These are phyloP conservation scores for Erodium trifolium DNA, from an alignment of 441 rosid species.

Conservation along the genomic window DNA sequence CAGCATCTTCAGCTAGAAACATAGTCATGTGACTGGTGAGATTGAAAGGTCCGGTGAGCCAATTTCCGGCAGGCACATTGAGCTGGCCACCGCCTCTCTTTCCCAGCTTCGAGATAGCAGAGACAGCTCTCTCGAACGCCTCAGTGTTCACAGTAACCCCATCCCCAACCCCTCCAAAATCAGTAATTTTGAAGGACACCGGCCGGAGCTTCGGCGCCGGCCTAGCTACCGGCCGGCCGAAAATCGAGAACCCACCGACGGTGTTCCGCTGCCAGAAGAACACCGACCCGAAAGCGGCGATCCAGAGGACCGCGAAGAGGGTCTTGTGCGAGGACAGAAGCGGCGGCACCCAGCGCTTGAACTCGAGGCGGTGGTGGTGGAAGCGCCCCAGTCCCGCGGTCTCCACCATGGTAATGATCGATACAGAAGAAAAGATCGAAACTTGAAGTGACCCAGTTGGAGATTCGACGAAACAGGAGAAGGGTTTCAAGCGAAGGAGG, in stretches of 20 bases:
- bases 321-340: conserved; percentile 61
- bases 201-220: conserved; percentile 54
- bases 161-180: conserved; percentile 88
- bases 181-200: conserved; percentile 62
- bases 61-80: conserved; percentile 76
- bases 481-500: too few species aligned
- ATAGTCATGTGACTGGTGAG: conserved; percentile 88
- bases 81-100: conserved; percentile 79
- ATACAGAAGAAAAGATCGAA: too few species aligned
- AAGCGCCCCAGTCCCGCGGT: conserved; percentile 32
- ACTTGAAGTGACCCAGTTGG: too few species aligned
- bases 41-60: conserved; percentile 97
- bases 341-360: conserved; percentile 49
- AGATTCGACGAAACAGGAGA: too few species aligned
- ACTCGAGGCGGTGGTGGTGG: conserved; percentile 31
- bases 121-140: conserved; percentile 82
- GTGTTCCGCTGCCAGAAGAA: conserved; percentile 67
- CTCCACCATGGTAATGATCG: conserved; percentile 51
- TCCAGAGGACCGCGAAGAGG: conserved; percentile 67
- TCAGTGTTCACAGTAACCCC: conserved; percentile 69
- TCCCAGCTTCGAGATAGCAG: conserved; percentile 63
- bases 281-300: conserved; percentile 66
- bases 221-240: conserved; percentile 33
- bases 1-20: conserved; percentile 78
- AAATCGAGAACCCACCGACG: conserved; percentile 31